A percentile compares a stretch with the other conserved stretches of the same genome.
Conservation (phyloP, 225 moss, liverwort and hornwort species). For the Ulota crispa region DNA sequence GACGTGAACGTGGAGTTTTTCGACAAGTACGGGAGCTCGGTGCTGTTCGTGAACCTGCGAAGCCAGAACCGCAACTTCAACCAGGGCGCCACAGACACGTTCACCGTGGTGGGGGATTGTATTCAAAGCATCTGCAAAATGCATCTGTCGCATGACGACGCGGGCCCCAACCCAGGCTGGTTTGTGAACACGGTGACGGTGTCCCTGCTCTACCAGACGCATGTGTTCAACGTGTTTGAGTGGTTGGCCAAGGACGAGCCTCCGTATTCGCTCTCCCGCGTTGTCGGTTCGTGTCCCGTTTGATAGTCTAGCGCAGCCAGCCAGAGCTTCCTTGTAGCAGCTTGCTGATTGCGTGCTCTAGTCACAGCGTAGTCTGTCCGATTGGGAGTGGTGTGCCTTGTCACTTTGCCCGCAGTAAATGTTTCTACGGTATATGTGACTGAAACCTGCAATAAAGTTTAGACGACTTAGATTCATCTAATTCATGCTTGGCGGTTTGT, state of each 20-base stretch:
- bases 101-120: constrained; percentile 64
- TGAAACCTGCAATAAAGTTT: constrained; percentile 16
- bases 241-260: constrained; percentile 76
- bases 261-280: constrained; percentile 64
- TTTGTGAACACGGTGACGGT: constrained; percentile 70
- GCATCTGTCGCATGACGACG: constrained; percentile 65
- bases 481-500: background rate
- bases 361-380: background rate
- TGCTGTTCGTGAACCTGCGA: constrained; percentile 64
- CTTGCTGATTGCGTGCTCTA: constrained; percentile 9
- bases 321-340: background rate
- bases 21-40: constrained; percentile 47
- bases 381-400: background rate
- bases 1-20: constrained; percentile 76
- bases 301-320: background rate
- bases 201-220: constrained; percentile 55
- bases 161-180: constrained; percentile 58
- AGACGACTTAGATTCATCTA: background rate
- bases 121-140: constrained; percentile 64
- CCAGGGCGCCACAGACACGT: constrained; percentile 59
- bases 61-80: constrained; percentile 58
- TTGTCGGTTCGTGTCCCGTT: constrained; percentile 40
- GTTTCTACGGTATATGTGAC: background rate
- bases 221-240: constrained; percentile 74
- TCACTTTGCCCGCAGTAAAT: background rate